phyloP scores from a whole-genome alignment of 2,329 filamentous ascomycete species.

The Trichoderma endophyticum region DNA sequence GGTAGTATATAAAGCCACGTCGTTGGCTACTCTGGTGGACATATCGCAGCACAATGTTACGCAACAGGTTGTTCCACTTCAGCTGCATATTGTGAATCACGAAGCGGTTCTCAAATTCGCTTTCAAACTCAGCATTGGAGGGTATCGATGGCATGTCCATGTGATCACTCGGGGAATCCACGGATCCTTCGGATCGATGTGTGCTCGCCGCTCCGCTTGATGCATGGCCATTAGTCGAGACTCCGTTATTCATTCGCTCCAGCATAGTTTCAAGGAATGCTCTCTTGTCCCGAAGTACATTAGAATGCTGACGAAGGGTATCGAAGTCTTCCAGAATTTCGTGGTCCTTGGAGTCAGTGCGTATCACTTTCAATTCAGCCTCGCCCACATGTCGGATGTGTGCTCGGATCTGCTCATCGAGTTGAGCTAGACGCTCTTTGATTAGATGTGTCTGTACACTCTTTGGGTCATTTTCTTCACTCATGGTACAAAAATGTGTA shows the following conservation, averaged over 20 bases:
- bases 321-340: conserved; percentile 59
- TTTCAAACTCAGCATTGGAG: conserved; percentile 76
- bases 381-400: conserved; percentile 73
- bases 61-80: conserved; percentile 95
- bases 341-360: conserved; percentile 46
- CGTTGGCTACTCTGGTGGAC: conserved; percentile 96
- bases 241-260: conserved; percentile 44
- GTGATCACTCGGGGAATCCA: conserved; percentile 51
- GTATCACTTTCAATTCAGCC: conserved; percentile 65
- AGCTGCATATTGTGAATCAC: conserved; percentile 96
- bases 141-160: conserved; percentile 66
- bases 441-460: conserved; percentile 85
- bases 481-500: conserved; percentile 95
- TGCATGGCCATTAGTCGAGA: conserved; percentile 30
- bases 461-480: conserved; percentile 81
- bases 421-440: conserved; percentile 71
- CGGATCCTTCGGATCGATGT: conserved; percentile 38
- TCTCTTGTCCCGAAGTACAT: conserved; percentile 56
- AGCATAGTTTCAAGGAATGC: conserved; percentile 58
- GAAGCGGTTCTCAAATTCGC: conserved; percentile 97
- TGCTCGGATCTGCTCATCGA: conserved; percentile 72
- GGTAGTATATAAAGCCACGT: conserved; percentile 95
- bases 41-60: conserved; percentile 95
- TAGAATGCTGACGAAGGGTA: conserved; percentile 53
- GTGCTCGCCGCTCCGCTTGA: conserved; percentile 27